phyloP scores from a whole-genome alignment of 2,329 filamentous ascomycete genomes.

The Fusarium pseudoanthophilum region DNA sequence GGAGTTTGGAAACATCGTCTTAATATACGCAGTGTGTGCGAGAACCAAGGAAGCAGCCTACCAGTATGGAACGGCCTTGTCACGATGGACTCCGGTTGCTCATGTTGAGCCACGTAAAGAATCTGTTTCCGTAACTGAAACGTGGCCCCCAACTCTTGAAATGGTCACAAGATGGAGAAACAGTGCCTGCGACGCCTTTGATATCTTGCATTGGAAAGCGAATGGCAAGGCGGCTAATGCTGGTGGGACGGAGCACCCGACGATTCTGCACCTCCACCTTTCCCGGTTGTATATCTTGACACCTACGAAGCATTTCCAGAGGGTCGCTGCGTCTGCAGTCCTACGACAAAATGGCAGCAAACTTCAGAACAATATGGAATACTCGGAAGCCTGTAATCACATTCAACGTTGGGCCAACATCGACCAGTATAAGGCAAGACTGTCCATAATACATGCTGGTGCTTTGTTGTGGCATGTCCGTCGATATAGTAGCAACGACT shows the following conservation, averaged over 20 bases:
- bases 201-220: constrained; percentile 36
- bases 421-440: constrained; percentile 35
- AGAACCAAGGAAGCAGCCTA: constrained; percentile 23
- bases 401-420: constrained; percentile 29
- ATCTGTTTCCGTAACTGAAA: constrained; percentile 1
- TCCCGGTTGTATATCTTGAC: constrained; percentile 30
- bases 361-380: background rate
- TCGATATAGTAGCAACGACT: constrained; percentile 26
- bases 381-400: constrained; percentile 15
- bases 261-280: constrained; percentile 34
- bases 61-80: constrained; percentile 16
- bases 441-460: constrained; percentile 30
- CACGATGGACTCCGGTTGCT: constrained; percentile 29
- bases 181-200: constrained; percentile 32
- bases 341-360: background rate
- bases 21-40: constrained; percentile 26
- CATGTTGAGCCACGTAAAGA: constrained; percentile 18
- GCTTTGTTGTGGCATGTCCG: constrained; percentile 35
- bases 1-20: constrained; percentile 23
- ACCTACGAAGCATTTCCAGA: constrained; percentile 25
- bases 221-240: constrained; percentile 29
- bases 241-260: constrained; percentile 33
- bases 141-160: constrained; percentile 25
- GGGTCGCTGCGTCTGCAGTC: background rate
- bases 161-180: constrained; percentile 36